phyloP scores from a whole-genome alignment of 139 green algal genomes.

The Dunaliella primolecta region DNA sequence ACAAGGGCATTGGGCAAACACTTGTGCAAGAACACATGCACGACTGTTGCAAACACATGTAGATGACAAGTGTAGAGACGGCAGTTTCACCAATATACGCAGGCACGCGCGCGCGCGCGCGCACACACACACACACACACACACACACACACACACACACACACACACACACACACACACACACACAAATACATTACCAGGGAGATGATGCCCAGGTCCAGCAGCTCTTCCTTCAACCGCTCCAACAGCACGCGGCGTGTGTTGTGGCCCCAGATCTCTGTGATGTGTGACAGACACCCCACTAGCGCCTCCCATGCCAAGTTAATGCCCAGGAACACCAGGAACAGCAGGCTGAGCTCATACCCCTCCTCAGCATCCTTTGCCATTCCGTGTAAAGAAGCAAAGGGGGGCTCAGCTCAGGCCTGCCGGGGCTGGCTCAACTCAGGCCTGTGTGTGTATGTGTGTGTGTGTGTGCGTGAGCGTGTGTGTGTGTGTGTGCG shows the following conservation, averaged over 20 bases:
- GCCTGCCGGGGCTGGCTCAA: neutral
- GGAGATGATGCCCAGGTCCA: slow-evolving; percentile 6
- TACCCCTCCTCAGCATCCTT: neutral
- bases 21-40: too few relatives aligned
- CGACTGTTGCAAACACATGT: too few relatives aligned
- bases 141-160: too few relatives aligned
- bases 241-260: neutral
- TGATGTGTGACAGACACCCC: neutral
- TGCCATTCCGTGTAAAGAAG: neutral
- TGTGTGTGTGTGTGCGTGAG: neutral
- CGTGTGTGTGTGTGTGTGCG: too few relatives aligned
- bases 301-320: neutral
- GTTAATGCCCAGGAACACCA: slow-evolving; percentile 9
- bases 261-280: neutral
- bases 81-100: too few relatives aligned
- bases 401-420: neutral
- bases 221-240: slow-evolving; percentile 8
- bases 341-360: slow-evolving; percentile 8
- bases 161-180: too few relatives aligned
- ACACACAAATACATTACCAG: too few relatives aligned
- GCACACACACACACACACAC: too few relatives aligned
- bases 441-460: neutral
- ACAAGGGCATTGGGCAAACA: too few relatives aligned
- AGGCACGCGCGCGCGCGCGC: too few relatives aligned
- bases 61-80: too few relatives aligned